phyloP scores from a whole-genome alignment of 1,139 yeast genomes.

The Magnusiomyces ingens region DNA sequence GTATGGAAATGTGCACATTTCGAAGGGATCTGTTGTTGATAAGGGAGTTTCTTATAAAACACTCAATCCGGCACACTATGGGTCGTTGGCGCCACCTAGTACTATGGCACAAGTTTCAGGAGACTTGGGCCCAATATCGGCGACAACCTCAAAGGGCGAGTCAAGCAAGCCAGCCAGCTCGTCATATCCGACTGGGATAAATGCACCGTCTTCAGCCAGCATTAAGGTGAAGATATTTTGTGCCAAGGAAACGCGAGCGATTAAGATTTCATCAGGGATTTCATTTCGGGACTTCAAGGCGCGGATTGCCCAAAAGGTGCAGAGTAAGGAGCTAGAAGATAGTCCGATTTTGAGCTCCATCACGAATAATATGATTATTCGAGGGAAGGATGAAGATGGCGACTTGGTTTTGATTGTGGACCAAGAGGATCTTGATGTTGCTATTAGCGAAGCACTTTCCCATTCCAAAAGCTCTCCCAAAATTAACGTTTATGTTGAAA shows the following conservation, averaged over 20 bases:
- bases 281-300: constrained; percentile 6
- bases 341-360: constrained; percentile 1
- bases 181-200: too few relatives aligned
- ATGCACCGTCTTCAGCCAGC: neutral
- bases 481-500: constrained; percentile 2
- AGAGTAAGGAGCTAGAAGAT: neutral
- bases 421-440: constrained; percentile 14
- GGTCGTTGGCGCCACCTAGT: too few relatives aligned
- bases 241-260: constrained; percentile 13
- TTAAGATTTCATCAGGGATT: constrained; percentile 7
- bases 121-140: too few relatives aligned
- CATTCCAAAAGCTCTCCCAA: neutral
- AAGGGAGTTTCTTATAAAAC: too few relatives aligned
- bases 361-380: neutral
- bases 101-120: too few relatives aligned
- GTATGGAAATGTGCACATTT: too few relatives aligned
- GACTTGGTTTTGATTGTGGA: constrained; percentile 13
- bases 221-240: constrained; percentile 14
- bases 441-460: constrained; percentile 2
- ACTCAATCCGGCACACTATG: too few relatives aligned
- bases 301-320: constrained; percentile 9
- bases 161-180: too few relatives aligned
- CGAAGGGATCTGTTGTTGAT: too few relatives aligned
- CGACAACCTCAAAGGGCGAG: too few relatives aligned
- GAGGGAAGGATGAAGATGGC: constrained; percentile 15